These are phyloP conservation scores for Phytophthora gonapodyides DNA, from an alignment of 352 stramenopile species.

Conservation along the genomic window DNA sequence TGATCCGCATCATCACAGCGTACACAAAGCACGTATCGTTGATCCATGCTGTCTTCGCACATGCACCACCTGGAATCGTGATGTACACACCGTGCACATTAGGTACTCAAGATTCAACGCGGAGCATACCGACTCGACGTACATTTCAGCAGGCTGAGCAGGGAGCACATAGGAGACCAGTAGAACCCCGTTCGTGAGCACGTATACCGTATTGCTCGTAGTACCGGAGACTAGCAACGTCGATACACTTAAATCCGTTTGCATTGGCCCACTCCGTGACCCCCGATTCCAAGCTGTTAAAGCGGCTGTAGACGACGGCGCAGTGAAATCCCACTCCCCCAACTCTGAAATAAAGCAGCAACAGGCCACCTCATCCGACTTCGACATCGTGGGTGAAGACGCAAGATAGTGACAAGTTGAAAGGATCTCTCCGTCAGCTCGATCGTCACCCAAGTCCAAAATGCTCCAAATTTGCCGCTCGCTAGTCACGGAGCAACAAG, in stretches of 20 bases:
- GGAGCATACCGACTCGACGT: slow-evolving; percentile 18
- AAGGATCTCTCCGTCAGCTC: background rate
- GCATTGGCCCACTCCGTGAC: background rate
- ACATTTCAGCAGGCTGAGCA: slow-evolving; percentile 49
- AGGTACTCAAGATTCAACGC: background rate
- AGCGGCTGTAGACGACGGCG: background rate
- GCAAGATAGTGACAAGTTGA: slow-evolving; percentile 29
- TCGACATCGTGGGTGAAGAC: slow-evolving; percentile 4
- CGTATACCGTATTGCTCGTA: slow-evolving; percentile 48
- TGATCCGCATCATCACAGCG: slow-evolving; percentile 47
- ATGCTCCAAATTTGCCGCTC: slow-evolving; percentile 29
- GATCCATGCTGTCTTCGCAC: slow-evolving; percentile 26
- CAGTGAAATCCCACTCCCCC: slow-evolving; percentile 25
- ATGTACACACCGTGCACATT: slow-evolving; percentile 3
- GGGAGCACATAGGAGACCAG: slow-evolving; percentile 54
- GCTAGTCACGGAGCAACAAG: slow-evolving; percentile 12
- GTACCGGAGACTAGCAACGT: slow-evolving; percentile 53
- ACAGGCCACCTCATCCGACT: slow-evolving; percentile 30
- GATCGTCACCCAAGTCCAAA: slow-evolving; percentile 14
- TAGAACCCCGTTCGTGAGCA: slow-evolving; percentile 49
- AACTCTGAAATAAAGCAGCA: slow-evolving; percentile 38
- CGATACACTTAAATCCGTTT: slow-evolving; percentile 21
- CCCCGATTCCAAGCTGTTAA: slow-evolving; percentile 15
- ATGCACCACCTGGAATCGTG: slow-evolving; percentile 22
- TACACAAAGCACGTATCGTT: slow-evolving; percentile 41